These are phyloP conservation scores for Boechera retrofracta DNA, from an alignment of 345 rosid species.

Conservation along the genomic window DNA sequence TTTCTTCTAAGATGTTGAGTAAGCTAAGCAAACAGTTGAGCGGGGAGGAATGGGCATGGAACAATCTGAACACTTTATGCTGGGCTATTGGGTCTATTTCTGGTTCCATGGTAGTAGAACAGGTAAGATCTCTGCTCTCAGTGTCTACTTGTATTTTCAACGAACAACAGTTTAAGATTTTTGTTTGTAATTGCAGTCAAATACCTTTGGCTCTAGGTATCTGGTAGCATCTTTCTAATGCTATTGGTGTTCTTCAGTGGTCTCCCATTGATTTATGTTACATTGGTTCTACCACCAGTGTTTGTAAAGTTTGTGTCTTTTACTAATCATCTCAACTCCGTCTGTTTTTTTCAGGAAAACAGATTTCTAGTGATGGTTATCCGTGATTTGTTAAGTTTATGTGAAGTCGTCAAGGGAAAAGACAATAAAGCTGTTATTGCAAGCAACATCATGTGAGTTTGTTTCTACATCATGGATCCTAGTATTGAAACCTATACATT, in stretches of 20 bases:
- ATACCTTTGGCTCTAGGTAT: conserved; percentile 6
- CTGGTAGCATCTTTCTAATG: conserved; percentile 16
- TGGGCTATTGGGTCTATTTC: conserved; percentile 99
- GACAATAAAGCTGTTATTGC: conserved; percentile 99
- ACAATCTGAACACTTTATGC: conserved; percentile 91
- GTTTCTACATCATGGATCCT: conserved; percentile 11
- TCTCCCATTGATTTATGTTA: not conserved
- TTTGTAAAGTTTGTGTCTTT: not conserved
- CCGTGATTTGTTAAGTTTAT: conserved; percentile 86
- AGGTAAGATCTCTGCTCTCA: conserved; percentile 55
- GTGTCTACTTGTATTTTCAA: conserved; percentile 24
- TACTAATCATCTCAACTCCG: conserved; percentile 13
- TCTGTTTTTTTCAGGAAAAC: conserved; percentile 70
- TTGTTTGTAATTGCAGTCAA: conserved; percentile 20
- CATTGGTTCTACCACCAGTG: conserved; percentile 11
- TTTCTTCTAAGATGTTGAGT: conserved; percentile 73
- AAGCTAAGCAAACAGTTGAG: conserved; percentile 91
- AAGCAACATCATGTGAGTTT: conserved; percentile 94
- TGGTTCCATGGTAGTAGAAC: conserved; percentile 97
- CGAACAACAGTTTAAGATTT: not conserved
- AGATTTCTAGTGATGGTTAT: conserved; percentile 97
- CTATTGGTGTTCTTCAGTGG: conserved; percentile 7
- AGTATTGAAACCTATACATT: not conserved
- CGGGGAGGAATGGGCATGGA: conserved; percentile 98
- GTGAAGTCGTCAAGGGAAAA: conserved; percentile 93